Conservation (phyloP, 768 basidiomycete genomes). For the Boletus sensibilis region DNA sequence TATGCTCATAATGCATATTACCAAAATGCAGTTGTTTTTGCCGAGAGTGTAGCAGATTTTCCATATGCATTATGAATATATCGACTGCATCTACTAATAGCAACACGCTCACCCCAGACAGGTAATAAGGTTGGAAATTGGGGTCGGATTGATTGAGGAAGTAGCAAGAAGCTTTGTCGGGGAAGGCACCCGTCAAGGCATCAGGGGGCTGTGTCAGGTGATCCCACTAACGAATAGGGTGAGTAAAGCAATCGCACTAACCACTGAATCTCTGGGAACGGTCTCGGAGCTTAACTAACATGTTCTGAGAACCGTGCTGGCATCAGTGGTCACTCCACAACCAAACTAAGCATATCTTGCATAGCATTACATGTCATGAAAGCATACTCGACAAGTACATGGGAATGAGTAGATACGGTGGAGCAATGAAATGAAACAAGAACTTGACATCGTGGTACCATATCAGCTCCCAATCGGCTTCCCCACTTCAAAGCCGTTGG, state of each 20-base stretch:
- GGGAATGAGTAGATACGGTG: constrained; percentile 17
- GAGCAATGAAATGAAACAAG: constrained; percentile 16
- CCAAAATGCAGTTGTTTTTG: background rate
- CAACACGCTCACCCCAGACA: background rate
- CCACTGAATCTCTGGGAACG: constrained; percentile 5
- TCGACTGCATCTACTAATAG: background rate
- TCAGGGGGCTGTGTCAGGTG: constrained; percentile 15
- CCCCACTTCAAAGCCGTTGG: constrained; percentile 76
- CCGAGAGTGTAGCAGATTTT: background rate
- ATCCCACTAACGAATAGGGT: background rate
- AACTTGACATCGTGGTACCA: constrained; percentile 32
- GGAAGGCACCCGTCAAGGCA: constrained; percentile 14
- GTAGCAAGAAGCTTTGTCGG: constrained; percentile 17
- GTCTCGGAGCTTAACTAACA: background rate
- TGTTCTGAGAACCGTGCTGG: constrained; percentile 10
- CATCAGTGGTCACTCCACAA: constrained; percentile 5
- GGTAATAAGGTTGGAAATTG: constrained; percentile 9
- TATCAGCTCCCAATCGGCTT: constrained; percentile 92
- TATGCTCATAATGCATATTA: background rate
- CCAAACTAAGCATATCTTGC: constrained; percentile 4
- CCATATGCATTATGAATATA: background rate
- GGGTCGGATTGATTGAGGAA: constrained; percentile 26
- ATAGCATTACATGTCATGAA: constrained; percentile 13
- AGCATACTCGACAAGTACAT: constrained; percentile 19
- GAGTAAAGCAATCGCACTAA: background rate